These are phyloP conservation scores for Dalbergia oliveri DNA, from an alignment of 306 rosid species.

Conservation along the genomic window DNA sequence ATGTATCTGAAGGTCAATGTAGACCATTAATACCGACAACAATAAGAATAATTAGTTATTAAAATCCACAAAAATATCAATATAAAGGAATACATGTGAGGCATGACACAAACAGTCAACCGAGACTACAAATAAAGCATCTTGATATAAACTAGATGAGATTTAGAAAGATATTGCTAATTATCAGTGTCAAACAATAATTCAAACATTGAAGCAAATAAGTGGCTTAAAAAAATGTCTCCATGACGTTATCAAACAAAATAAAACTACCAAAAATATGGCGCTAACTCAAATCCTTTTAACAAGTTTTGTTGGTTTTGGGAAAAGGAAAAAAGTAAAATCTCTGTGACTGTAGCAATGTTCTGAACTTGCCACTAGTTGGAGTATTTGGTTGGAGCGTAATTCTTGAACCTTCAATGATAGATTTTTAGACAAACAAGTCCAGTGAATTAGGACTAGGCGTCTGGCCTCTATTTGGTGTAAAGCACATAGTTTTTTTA, in stretches of 20 bases:
- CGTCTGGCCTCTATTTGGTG: no score
- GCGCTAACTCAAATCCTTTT: not conserved
- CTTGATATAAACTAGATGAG: slow-evolving; percentile 11
- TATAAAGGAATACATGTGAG: slow-evolving; percentile 3
- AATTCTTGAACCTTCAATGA: no score
- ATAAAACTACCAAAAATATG: not conserved
- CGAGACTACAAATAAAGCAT: not conserved
- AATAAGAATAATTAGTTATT: not conserved
- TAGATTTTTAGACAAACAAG: no score
- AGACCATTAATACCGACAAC: slow-evolving; percentile 27
- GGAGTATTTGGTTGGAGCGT: no score
- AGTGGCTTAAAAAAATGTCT: not conserved
- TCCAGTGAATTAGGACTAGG: no score
- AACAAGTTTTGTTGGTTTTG: no score
- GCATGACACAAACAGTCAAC: not conserved
- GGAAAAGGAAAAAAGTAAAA: no score
- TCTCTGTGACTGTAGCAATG: no score
- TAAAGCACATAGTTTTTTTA: no score
- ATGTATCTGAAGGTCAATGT: slow-evolving; percentile 68
- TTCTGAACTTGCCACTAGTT: no score
- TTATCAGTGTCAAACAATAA: not conserved
- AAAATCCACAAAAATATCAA: slow-evolving; percentile 4
- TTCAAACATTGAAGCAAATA: slow-evolving; percentile 11
- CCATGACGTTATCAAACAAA: not conserved
- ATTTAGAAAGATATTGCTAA: slow-evolving; percentile 21